phyloP scores from a whole-genome alignment of 371 early-diverging fungal species.

The Blakeslea trispora region DNA sequence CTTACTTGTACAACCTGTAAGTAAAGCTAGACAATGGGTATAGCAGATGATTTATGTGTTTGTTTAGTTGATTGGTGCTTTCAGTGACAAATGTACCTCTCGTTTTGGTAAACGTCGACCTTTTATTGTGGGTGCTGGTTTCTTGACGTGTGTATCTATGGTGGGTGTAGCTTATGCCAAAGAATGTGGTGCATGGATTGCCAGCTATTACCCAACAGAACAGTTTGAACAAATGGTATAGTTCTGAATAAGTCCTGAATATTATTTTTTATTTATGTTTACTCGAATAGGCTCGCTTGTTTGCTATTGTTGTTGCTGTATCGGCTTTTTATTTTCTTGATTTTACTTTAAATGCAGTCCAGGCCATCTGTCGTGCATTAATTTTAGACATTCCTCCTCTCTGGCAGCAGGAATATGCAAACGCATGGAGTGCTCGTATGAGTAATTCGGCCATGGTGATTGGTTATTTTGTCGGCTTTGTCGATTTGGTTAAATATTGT shows the following conservation, averaged over 20 bases:
- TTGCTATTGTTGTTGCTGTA: constrained; percentile 64
- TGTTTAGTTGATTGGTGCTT: constrained; percentile 55
- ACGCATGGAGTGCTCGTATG: constrained; percentile 77
- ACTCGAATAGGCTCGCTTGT: constrained; percentile 24
- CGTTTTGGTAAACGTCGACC: constrained; percentile 58
- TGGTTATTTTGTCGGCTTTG: constrained; percentile 67
- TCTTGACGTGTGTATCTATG: constrained; percentile 59
- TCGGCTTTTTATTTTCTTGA: constrained; percentile 73
- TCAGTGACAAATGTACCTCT: constrained; percentile 58
- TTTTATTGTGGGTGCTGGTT: constrained; percentile 56
- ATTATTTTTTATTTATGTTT: not conserved
- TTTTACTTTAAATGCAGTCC: constrained; percentile 77
- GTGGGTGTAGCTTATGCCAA: constrained; percentile 64
- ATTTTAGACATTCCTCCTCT: constrained; percentile 74
- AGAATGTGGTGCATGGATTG: constrained; percentile 47
- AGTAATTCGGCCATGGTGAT: constrained; percentile 69
- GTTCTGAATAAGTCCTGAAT: not conserved
- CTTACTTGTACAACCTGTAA: constrained; percentile 42
- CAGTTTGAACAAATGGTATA: constrained; percentile 8
- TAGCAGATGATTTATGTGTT: not conserved
- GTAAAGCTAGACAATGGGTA: not conserved
- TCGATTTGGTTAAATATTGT: constrained; percentile 60
- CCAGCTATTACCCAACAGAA: constrained; percentile 10
- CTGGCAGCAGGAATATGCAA: constrained; percentile 69
- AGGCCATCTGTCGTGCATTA: constrained; percentile 72